A percentile compares a stretch with the other conserved stretches of the same genome.
Evolutionary conservation across 2,329 filamentous ascomycete genomes (phyloP).

Genomic region (Cladophialophora carrionii): DNA sequence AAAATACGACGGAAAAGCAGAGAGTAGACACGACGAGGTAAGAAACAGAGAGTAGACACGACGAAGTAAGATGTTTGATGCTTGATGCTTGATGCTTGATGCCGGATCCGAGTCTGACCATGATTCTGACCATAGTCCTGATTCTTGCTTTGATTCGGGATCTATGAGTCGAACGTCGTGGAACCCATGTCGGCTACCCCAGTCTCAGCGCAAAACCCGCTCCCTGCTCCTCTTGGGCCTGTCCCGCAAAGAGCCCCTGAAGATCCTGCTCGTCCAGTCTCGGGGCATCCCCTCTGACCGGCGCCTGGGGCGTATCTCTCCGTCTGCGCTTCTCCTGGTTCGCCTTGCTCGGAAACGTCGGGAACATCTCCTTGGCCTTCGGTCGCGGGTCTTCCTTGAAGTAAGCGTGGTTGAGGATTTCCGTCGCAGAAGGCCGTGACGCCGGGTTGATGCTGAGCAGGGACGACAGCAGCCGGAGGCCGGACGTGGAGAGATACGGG

Average conservation of each 20-base stretch:
- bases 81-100: background rate
- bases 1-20: background rate
- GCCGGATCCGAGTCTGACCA: background rate
- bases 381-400: slow-evolving; percentile 88
- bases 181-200: slow-evolving; percentile 41
- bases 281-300: slow-evolving; percentile 71
- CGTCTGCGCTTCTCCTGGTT: slow-evolving; percentile 80
- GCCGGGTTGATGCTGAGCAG: slow-evolving; percentile 77
- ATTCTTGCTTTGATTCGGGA: no score
- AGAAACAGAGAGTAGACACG: background rate
- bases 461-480: slow-evolving; percentile 67
- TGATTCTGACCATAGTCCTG: no score
- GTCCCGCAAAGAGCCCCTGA: slow-evolving; percentile 65
- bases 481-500: slow-evolving; percentile 76
- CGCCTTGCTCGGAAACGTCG: slow-evolving; percentile 94
- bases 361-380: slow-evolving; percentile 90
- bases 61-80: background rate
- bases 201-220: slow-evolving; percentile 69
- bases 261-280: slow-evolving; percentile 62
- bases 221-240: slow-evolving; percentile 32
- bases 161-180: background rate
- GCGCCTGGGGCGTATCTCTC: slow-evolving; percentile 78
- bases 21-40: no score
- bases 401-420: slow-evolving; percentile 79
- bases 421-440: slow-evolving; percentile 68